Evolutionary conservation across 75 land plant genomes (phyloP).

Genomic region (Selaginella tamariscina): DNA sequence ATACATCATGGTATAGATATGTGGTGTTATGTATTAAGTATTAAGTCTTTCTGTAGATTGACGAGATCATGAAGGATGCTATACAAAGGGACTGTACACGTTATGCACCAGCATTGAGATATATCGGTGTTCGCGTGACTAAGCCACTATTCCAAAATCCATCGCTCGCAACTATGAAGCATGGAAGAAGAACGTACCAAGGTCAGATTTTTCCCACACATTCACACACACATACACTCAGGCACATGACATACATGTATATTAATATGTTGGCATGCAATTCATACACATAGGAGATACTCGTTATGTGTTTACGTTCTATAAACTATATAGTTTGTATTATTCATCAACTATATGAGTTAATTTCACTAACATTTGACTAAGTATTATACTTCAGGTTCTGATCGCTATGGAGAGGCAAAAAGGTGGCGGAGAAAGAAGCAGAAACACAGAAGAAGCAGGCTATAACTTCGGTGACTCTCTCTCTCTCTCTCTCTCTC

Average conservation of each 20-base stretch:
- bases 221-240: no score
- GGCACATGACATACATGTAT: no score
- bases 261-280: no score
- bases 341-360: no score
- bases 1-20: no score
- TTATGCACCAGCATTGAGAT: constrained; percentile 97
- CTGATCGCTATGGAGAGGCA: constrained; percentile 87
- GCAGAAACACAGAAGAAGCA: constrained; percentile 84
- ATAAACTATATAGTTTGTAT: no score
- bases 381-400: constrained; percentile 29
- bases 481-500: no score
- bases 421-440: constrained; percentile 83
- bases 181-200: constrained; percentile 99
- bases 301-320: no score
- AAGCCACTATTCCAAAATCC: constrained; percentile 79
- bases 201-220: constrained; percentile 23
- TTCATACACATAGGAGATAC: no score
- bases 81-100: constrained; percentile 86
- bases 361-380: no score
- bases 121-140: constrained; percentile 87
- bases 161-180: constrained; percentile 80
- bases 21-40: no score
- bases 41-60: constrained; percentile 72
- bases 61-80: constrained; percentile 95
- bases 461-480: constrained; percentile 75